These are phyloP conservation scores for Hondaea fermentalgiana DNA, from an alignment of 108 stramenopile species.

Conservation along the genomic window DNA sequence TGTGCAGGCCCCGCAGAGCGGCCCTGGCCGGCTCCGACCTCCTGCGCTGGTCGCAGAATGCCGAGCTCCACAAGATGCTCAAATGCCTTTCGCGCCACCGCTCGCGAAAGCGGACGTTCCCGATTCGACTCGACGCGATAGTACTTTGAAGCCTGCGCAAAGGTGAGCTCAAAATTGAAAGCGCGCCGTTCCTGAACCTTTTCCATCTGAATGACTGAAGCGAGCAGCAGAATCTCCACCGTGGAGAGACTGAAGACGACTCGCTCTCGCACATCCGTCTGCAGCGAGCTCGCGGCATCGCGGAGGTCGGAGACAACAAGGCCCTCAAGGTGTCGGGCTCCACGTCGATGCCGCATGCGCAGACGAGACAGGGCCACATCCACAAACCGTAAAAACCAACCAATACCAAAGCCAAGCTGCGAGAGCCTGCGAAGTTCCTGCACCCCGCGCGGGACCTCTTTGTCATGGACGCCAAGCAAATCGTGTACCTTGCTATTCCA, in stretches of 20 bases:
- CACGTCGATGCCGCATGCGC: background rate
- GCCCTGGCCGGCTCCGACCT: background rate
- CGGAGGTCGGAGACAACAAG: background rate
- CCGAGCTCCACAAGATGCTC: constrained; percentile 12
- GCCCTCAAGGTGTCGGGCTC: background rate
- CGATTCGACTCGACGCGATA: background rate
- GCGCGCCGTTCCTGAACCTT: background rate
- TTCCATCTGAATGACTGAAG: background rate
- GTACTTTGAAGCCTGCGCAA: background rate
- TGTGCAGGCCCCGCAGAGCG: background rate
- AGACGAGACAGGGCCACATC: background rate
- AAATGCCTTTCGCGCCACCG: background rate
- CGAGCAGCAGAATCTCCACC: background rate
- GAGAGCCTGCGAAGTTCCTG: background rate
- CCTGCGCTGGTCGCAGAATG: background rate
- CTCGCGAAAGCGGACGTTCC: background rate
- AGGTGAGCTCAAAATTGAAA: background rate
- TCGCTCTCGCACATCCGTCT: background rate
- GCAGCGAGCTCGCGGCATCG: background rate
- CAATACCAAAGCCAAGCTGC: background rate
- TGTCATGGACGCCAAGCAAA: background rate
- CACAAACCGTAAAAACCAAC: background rate
- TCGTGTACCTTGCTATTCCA: background rate
- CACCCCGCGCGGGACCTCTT: background rate
- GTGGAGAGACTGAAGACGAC: background rate